Conservation (phyloP, 1,284 basidiomycete species). For the Puccinia horiana region DNA sequence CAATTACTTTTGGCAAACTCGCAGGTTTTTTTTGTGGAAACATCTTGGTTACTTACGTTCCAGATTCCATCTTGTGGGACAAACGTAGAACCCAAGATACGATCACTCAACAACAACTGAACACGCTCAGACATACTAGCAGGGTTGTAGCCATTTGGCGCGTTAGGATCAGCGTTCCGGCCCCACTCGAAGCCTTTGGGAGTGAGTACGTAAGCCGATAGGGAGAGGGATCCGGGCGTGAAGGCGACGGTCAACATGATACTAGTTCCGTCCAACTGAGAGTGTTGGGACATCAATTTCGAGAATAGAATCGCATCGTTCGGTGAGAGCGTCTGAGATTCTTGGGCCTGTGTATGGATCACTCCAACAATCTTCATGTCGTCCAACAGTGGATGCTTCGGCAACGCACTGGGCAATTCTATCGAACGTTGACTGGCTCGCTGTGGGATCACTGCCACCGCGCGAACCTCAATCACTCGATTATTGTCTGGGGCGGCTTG, state of each 20-base stretch:
- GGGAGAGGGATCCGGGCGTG: conserved; percentile 93
- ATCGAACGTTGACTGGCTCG: conserved; percentile 81
- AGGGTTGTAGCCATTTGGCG: conserved; percentile 76
- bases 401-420: conserved; percentile 74
- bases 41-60: conserved; percentile 67
- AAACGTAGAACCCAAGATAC: conserved; percentile 57
- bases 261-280: conserved; percentile 88
- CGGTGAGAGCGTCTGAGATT: conserved; percentile 69
- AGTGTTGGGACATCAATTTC: conserved; percentile 92
- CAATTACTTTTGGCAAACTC: conserved; percentile 62
- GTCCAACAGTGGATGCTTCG: conserved; percentile 60
- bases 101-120: conserved; percentile 89
- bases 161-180: conserved; percentile 66
- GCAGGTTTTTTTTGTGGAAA: conserved; percentile 69
- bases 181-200: conserved; percentile 94
- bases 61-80: conserved; percentile 58
- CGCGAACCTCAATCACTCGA: conserved; percentile 98
- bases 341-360: conserved; percentile 60
- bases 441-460: conserved; percentile 92
- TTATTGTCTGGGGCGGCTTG: conserved; percentile 91
- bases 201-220: conserved; percentile 88
- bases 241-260: conserved; percentile 94
- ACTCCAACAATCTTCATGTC: conserved; percentile 61
- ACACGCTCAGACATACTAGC: conserved; percentile 91
- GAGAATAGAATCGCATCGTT: conserved; percentile 94